A percentile compares a stretch with the other conserved stretches of the same genome.
Evolutionary conservation across 2,329 filamentous ascomycete species (phyloP).

Genomic region (Parastagonospora avenae): DNA sequence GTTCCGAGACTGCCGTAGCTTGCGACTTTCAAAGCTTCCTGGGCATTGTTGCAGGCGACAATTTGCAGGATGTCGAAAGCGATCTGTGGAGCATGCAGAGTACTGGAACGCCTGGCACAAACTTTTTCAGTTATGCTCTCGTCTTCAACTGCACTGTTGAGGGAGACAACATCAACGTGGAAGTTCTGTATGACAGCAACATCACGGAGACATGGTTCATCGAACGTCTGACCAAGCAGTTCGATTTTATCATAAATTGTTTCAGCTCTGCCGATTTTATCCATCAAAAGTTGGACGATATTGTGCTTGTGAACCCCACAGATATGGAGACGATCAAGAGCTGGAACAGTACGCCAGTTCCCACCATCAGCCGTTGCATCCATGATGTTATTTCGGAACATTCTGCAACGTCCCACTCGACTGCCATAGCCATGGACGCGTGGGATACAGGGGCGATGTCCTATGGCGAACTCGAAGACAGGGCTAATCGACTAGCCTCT

Average conservation of each 20-base stretch:
- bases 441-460: slow-evolving; percentile 36
- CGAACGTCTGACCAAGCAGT: slow-evolving; percentile 33
- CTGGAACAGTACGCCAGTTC: slow-evolving; percentile 35
- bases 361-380: slow-evolving; percentile 32
- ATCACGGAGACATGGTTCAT: slow-evolving; percentile 37
- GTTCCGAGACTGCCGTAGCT: slow-evolving; percentile 47
- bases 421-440: slow-evolving; percentile 30
- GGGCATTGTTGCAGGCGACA: slow-evolving; percentile 47
- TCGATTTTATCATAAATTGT: slow-evolving; percentile 32
- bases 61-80: slow-evolving; percentile 33
- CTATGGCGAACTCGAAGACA: slow-evolving; percentile 36
- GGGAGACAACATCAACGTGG: slow-evolving; percentile 24
- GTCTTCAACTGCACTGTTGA: slow-evolving; percentile 39
- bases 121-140: slow-evolving; percentile 45
- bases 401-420: slow-evolving; percentile 21
- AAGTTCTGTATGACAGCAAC: slow-evolving; percentile 37
- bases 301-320: slow-evolving; percentile 26
- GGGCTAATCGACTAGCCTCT: slow-evolving; percentile 30
- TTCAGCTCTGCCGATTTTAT: slow-evolving; percentile 23
- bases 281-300: slow-evolving; percentile 16
- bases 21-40: slow-evolving; percentile 56
- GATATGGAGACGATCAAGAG: slow-evolving; percentile 24
- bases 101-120: slow-evolving; percentile 38
- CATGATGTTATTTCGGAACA: slow-evolving; percentile 36
- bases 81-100: slow-evolving; percentile 40